Base-by-base conservation (phyloP, 192 early-diverging fungal genomes). In the Entomortierella chlamydospora region DNA sequence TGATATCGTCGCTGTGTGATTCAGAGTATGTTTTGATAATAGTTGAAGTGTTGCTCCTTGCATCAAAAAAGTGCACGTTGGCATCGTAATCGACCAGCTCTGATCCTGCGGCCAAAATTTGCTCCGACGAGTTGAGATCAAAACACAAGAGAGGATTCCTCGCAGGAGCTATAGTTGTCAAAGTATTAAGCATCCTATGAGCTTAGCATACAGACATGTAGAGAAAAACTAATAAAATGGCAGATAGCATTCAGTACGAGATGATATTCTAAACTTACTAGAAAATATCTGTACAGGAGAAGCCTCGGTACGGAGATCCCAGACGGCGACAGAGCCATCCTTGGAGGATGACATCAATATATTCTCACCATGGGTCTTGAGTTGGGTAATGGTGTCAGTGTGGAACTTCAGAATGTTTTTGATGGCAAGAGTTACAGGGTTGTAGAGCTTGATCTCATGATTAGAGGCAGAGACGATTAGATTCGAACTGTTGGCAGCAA, bases 1-100 rank as follows among this genome's bases (percentile, higher is more conserved):
- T 93, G n/a, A 95, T 82, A 58, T 94, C 93, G 57, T 95, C 92
- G 37, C 84, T 88, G 61, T 93, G 91, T 10, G 91, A 93, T 59
- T 92, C 89, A n/a, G 73, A 76, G 54, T 87, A 92, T 31, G 76
- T 68, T 10, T 70, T 68, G 5, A 81, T 25, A 13, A 84, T n/a
- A 2, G 68, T 47, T 2, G 72, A 56, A 4, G 72, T 47, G 31
- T 81, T 77, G 54, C 73, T 66, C 47, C 77, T 45, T 33, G 78
- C 83, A 39, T 83, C 81, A 53, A 83, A 90, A 64, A 91, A 90
- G 30, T 82, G 65, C 0, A 91, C 47, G 54, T 83, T 84, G 26
- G 86, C 86, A 43, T 86, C 84, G 17, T 68, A 61, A 20, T 66
- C 64, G 15, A 78, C 57, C 5, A 86, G 63, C 26, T 89, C 84